Base-by-base conservation (phyloP, 768 basidiomycete species). In the Suillus clintonianus region DNA sequence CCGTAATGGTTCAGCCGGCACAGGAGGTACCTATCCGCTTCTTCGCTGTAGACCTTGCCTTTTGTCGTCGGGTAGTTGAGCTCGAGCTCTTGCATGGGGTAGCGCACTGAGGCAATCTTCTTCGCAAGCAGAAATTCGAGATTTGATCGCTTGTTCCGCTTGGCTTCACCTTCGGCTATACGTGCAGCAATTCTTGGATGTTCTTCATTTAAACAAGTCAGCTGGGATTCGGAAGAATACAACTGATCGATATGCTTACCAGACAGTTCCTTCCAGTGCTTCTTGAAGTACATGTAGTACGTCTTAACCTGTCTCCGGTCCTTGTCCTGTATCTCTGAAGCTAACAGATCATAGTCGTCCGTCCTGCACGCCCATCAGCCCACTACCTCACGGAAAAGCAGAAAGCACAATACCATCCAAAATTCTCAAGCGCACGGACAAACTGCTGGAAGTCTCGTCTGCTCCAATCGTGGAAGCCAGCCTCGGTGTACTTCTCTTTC, bases 71-170 rank as follows among this genome's bases (percentile, higher is more conserved):
- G 94, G 69, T 99, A 98, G 75, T 92, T 91, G 59, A 99, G 87
- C 76, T 97, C 92, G 55, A 99, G 88, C 76, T 97, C 96, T 74
- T 99, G 97, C 89, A 99, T 95, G 1, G 97, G 97, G 76, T 90
- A 94, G 43, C 85, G 82, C 63, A 93, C 90, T 2, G 90, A 90
- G 24, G 80, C 80, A 69, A 99, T 92, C 75, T 98, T 98, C 71
- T 87, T 85, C 59, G 87, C 80, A 36, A 99, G 85, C 9, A 96
- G 85, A 37, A 85, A 82, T 68, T 92, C 89, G 17, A 92, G 85
- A 69, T 92, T 91, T 60, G 90, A 90, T 5, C 92, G 87, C 71
- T 94, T 93, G 72, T 89, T 90, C 37, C 95, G 92, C 72, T 94
- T 95, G 4, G 89, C 89, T 71, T 97, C 94, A 36, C 95, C 96